Evolutionary conservation across 148 eudicot species (phyloP).

Genomic region (Fagopyrum homotropicum): DNA sequence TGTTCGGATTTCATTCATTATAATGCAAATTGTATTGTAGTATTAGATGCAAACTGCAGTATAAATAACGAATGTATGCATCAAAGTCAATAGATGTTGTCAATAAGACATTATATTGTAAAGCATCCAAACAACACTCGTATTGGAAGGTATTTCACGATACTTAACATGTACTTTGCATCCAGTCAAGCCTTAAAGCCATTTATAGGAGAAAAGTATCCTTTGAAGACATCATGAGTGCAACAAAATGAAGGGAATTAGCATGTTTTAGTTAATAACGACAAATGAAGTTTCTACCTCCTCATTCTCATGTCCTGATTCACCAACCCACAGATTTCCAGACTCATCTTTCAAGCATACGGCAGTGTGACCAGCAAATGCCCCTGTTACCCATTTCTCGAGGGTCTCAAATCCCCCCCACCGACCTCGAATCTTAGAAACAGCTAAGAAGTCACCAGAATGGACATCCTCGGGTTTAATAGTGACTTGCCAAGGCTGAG

Average conservation of each 20-base stretch:
- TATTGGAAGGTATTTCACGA: no score
- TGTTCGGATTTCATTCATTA: no score
- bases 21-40: no score
- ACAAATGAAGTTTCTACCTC: constrained; percentile 38
- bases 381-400: constrained; percentile 99
- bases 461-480: constrained; percentile 85
- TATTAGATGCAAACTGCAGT: no score
- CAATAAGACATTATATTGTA: no score
- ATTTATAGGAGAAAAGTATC: not conserved
- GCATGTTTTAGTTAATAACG: not conserved
- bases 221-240: not conserved
- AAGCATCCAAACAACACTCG: no score
- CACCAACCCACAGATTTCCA: constrained; percentile 97
- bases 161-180: no score
- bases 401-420: constrained; percentile 99
- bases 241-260: not conserved
- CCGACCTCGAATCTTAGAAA: constrained; percentile 96
- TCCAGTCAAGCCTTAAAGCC: not conserved
- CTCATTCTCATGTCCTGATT: constrained; percentile 98
- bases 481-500: constrained; percentile 64
- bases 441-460: constrained; percentile 92
- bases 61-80: no score
- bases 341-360: constrained; percentile 89
- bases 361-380: constrained; percentile 98
- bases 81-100: no score